Percentiles rank a stretch among this genome's conserved stretches.
phyloP scores from a whole-genome alignment of 163 green algal species.

The Chlorella variabilis region DNA sequence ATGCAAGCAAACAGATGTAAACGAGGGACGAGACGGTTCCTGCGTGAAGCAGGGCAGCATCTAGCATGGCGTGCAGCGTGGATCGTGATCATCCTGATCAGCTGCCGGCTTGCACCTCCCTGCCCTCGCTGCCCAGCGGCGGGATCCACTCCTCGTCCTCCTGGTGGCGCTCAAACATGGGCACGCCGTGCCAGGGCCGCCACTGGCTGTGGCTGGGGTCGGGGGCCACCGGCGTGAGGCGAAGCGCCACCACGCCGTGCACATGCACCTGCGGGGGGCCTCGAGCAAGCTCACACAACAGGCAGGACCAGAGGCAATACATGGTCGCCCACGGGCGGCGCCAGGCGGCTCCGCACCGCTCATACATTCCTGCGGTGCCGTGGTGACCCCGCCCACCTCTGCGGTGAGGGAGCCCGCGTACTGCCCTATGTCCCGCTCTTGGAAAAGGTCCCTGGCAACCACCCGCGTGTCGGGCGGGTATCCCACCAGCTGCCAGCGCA shows the following conservation, averaged over 20 bases:
- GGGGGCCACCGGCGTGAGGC: constrained; percentile 35
- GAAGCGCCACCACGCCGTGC: constrained; percentile 54
- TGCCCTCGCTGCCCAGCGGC: too few species aligned
- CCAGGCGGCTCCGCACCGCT: neutral
- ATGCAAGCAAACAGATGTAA: too few species aligned
- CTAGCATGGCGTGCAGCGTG: too few species aligned
- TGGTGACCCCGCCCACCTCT: constrained; percentile 29
- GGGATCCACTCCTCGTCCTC: constrained; percentile 31
- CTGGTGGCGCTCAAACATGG: constrained; percentile 6
- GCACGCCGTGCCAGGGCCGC: constrained; percentile 44
- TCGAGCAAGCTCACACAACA: too few species aligned
- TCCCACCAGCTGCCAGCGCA: constrained; percentile 42
- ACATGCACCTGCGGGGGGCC: too few species aligned
- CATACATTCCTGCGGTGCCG: too few species aligned
- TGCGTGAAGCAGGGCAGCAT: too few species aligned
- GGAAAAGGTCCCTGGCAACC: constrained; percentile 45
- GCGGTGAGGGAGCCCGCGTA: constrained; percentile 13
- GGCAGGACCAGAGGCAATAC: too few species aligned
- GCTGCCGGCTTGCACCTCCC: too few species aligned
- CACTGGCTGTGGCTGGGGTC: neutral
- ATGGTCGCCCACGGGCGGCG: neutral
- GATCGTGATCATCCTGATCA: too few species aligned
- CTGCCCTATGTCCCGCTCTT: constrained; percentile 17
- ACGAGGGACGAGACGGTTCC: too few species aligned
- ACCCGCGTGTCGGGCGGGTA: constrained; percentile 18